phyloP scores from a whole-genome alignment of 768 basidiomycete species.

The Amanita rubescens region DNA sequence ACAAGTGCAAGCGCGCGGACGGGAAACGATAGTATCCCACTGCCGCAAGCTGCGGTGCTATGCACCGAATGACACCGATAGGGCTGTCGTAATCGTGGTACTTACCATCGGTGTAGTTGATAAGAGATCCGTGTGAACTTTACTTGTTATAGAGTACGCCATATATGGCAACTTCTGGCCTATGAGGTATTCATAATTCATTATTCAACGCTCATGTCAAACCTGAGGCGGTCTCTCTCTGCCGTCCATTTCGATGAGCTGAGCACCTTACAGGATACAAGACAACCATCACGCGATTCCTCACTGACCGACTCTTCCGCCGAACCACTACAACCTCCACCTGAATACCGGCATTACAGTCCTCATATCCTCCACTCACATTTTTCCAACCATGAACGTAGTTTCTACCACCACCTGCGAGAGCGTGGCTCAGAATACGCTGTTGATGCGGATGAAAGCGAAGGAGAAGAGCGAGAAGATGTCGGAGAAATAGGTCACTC shows the following conservation, averaged over 20 bases:
- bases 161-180: too few species aligned
- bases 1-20: too few species aligned
- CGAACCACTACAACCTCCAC: constrained; percentile 11
- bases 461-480: background rate
- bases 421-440: background rate
- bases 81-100: too few species aligned
- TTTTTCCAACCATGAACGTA: constrained; percentile 6
- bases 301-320: constrained; percentile 14
- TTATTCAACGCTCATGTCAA: background rate
- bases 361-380: constrained; percentile 3
- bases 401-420: background rate
- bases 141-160: too few species aligned
- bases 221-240: background rate
- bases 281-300: constrained; percentile 21
- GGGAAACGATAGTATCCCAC: too few species aligned
- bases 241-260: background rate
- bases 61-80: too few species aligned
- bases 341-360: constrained; percentile 14
- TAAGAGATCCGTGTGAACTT: too few species aligned
- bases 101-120: too few species aligned
- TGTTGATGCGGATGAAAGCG: background rate
- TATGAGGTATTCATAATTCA: too few species aligned
- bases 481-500: background rate
- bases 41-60: too few species aligned
- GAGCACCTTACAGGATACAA: background rate